Conservation (phyloP, 1,284 basidiomycete genomes). For the Cystobasidium slooffiae region DNA sequence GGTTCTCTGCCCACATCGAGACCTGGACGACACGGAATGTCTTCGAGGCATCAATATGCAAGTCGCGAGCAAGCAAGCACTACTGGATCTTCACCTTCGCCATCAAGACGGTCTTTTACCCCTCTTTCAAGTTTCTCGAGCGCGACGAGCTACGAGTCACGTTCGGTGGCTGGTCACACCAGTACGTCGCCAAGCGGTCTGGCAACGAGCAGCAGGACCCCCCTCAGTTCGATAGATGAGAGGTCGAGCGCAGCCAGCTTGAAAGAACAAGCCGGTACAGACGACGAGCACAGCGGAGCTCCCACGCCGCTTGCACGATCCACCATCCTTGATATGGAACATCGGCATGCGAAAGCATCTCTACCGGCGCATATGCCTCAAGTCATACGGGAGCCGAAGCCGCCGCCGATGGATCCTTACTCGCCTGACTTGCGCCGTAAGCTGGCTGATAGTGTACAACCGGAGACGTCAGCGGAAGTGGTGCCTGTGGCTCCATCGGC, state of each 20-base stretch:
- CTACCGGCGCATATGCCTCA: neutral
- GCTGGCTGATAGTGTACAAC: neutral
- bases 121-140: slow-evolving; percentile 39
- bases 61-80: slow-evolving; percentile 30
- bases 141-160: slow-evolving; percentile 18
- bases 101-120: slow-evolving; percentile 27
- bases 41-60: slow-evolving; percentile 26
- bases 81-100: slow-evolving; percentile 12
- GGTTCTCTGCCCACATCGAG: neutral
- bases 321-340: neutral
- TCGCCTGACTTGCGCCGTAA: neutral
- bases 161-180: neutral
- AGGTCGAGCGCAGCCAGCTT: neutral
- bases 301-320: neutral
- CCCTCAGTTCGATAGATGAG: slow-evolving; percentile 29
- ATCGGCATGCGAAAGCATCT: neutral
- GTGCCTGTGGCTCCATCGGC: slow-evolving; percentile 10
- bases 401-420: slow-evolving; percentile 5
- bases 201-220: neutral
- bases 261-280: neutral
- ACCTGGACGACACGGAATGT: neutral
- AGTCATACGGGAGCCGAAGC: slow-evolving; percentile 26
- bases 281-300: neutral
- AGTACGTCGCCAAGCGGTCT: neutral
- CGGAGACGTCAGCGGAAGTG: neutral